A percentile compares a stretch with the other conserved stretches of the same genome.
Evolutionary conservation across 225 moss, liverwort and hornwort genomes (phyloP).

Genomic region (Antitrichia curtipendula): DNA sequence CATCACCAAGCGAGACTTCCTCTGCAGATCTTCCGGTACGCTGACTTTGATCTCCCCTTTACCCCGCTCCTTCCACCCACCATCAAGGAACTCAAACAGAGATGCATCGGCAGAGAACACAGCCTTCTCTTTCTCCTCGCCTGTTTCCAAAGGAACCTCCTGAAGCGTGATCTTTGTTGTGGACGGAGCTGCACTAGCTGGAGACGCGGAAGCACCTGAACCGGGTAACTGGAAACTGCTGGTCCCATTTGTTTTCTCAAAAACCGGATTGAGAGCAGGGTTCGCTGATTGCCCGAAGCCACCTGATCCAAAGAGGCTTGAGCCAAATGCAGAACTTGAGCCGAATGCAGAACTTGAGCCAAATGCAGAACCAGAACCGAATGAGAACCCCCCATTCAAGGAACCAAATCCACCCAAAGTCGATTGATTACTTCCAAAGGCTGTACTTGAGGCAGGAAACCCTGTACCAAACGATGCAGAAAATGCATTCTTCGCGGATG

Average conservation of each 20-base stretch:
- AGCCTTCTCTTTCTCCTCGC: conserved; percentile 89
- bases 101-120: conserved; percentile 69
- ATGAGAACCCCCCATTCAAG: conserved; percentile 4
- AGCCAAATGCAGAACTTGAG: conserved; percentile 8
- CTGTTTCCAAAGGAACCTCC: conserved; percentile 73
- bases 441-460: conserved; percentile 36
- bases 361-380: conserved; percentile 8
- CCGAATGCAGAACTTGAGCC: conserved; percentile 10
- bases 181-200: conserved; percentile 14
- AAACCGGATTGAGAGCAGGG: not conserved
- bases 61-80: conserved; percentile 89
- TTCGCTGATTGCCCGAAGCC: not conserved
- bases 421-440: conserved; percentile 33
- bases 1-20: conserved; percentile 80
- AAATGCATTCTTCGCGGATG: conserved; percentile 74
- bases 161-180: conserved; percentile 47
- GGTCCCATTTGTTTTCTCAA: conserved; percentile 2
- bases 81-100: conserved; percentile 69
- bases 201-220: conserved; percentile 13
- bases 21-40: conserved; percentile 54
- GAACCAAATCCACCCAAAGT: conserved; percentile 39
- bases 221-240: conserved; percentile 27
- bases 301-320: conserved; percentile 11
- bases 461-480: conserved; percentile 70
- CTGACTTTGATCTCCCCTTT: conserved; percentile 79